Percentiles rank a stretch among this genome's conserved stretches.
Evolutionary conservation across 768 basidiomycete species (phyloP).

Genomic region (Trametes sanguinea): DNA sequence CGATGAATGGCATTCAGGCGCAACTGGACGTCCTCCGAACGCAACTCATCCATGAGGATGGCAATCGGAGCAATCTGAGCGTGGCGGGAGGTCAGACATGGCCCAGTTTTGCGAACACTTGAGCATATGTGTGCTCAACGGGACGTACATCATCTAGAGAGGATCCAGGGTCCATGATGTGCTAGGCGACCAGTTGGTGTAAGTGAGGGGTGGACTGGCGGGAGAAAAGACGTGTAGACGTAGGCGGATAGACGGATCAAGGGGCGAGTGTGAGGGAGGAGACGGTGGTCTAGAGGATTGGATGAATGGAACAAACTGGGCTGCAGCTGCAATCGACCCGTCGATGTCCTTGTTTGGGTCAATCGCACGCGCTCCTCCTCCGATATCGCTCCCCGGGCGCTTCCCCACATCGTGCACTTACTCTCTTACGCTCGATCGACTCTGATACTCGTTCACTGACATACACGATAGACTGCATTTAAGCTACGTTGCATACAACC

Average conservation of each 20-base stretch:
- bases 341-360: slow-evolving; percentile 27
- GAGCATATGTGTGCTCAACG: not conserved
- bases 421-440: not conserved
- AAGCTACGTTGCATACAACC: not conserved
- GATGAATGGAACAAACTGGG: slow-evolving; percentile 20
- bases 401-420: not conserved
- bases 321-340: slow-evolving; percentile 14
- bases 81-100: not conserved
- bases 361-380: slow-evolving; percentile 1
- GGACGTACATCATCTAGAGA: slow-evolving; percentile 66
- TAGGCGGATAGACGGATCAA: not conserved
- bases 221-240: not conserved
- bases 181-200: not conserved
- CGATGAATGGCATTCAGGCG: slow-evolving; percentile 96
- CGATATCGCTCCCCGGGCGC: slow-evolving; percentile 13
- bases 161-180: slow-evolving; percentile 67
- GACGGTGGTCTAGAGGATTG: slow-evolving; percentile 1
- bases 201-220: not conserved
- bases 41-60: slow-evolving; percentile 96
- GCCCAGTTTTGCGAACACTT: not conserved
- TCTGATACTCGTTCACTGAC: no score
- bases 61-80: slow-evolving; percentile 88
- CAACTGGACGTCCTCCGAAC: slow-evolving; percentile 95
- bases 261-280: not conserved
- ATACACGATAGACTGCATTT: no score